Conservation (phyloP, 1,284 basidiomycete species). For the Schizopora paradoxa region DNA sequence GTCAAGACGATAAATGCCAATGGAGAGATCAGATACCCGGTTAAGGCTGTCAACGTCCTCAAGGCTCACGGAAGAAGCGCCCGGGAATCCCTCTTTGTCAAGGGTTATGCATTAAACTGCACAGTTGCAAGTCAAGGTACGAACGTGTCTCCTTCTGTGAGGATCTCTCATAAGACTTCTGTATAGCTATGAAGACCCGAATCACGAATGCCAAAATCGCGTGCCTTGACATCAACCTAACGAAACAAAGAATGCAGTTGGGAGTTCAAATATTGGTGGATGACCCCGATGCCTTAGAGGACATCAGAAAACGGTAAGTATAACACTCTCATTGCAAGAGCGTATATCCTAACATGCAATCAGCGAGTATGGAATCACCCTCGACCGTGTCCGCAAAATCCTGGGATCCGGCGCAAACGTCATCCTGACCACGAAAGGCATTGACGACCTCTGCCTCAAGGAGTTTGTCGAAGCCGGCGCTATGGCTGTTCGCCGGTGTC, state of each 20-base stretch:
- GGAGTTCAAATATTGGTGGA: constrained; percentile 98
- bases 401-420: constrained; percentile 96
- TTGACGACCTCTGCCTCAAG: constrained; percentile 97
- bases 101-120: constrained; percentile 98
- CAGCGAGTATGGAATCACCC: constrained; percentile 93
- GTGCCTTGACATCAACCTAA: constrained; percentile 96
- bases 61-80: constrained; percentile 98
- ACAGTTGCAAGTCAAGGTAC: constrained; percentile 96
- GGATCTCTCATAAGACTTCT: constrained; percentile 6
- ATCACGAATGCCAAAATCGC: constrained; percentile 95
- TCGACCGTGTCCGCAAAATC: constrained; percentile 96
- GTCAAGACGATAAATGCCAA: constrained; percentile 93
- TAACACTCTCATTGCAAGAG: constrained; percentile 1
- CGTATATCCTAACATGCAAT: background rate
- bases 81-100: constrained; percentile 91
- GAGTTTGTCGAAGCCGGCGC: constrained; percentile 99
- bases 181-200: constrained; percentile 93
- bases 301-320: constrained; percentile 85
- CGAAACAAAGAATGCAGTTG: constrained; percentile 96
- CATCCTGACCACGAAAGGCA: constrained; percentile 96
- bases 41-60: constrained; percentile 99
- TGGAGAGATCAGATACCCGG: constrained; percentile 98
- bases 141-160: constrained; percentile 19
- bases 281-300: constrained; percentile 94
- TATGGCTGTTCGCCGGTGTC: constrained; percentile 96